phyloP scores from a whole-genome alignment of 2,329 filamentous ascomycete species.

The Clonostachys chloroleuca region DNA sequence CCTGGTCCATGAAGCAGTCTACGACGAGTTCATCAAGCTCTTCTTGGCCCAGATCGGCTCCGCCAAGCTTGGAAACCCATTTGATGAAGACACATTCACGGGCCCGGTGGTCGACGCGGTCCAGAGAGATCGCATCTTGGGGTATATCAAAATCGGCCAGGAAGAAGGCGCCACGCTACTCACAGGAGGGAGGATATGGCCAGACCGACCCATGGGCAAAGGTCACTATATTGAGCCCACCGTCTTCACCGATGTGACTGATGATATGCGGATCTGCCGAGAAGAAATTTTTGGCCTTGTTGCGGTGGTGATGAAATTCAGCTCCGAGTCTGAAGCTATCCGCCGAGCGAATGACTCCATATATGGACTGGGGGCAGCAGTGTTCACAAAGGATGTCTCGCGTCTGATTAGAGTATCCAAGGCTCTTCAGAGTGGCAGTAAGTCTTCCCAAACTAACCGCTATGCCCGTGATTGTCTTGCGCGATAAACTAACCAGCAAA shows the following conservation, averaged over 20 bases:
- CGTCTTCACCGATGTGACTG: conserved; percentile 81
- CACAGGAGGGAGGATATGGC: conserved; percentile 5
- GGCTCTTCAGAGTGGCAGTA: conserved; percentile 43
- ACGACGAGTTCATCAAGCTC: conserved; percentile 67
- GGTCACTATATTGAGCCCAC: conserved; percentile 87
- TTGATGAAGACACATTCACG: conserved; percentile 72
- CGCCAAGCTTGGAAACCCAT: conserved; percentile 54
- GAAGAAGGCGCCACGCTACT: conserved; percentile 55
- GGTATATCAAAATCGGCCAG: conserved; percentile 73
- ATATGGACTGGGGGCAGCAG: conserved; percentile 46
- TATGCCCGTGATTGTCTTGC: too few species aligned
- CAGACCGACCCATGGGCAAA: conserved; percentile 52
- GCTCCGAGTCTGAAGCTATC: conserved; percentile 57
- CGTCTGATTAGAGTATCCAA: conserved; percentile 26
- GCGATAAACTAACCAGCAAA: too few species aligned
- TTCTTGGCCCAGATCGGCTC: conserved; percentile 52
- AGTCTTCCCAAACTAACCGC: conserved; percentile 6
- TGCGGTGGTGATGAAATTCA: conserved; percentile 75
- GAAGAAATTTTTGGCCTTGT: conserved; percentile 92
- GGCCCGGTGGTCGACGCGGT: conserved; percentile 73
- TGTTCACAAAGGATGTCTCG: conserved; percentile 48
- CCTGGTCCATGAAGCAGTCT: conserved; percentile 70
- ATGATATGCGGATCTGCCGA: conserved; percentile 71
- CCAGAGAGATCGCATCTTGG: conserved; percentile 72
- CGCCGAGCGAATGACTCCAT: conserved; percentile 63